Percentiles rank a stretch among this genome's conserved stretches.
These are phyloP conservation scores for Rehmannia glutinosa DNA, from an alignment of 257 asterid genomes.

Conservation along the genomic window DNA sequence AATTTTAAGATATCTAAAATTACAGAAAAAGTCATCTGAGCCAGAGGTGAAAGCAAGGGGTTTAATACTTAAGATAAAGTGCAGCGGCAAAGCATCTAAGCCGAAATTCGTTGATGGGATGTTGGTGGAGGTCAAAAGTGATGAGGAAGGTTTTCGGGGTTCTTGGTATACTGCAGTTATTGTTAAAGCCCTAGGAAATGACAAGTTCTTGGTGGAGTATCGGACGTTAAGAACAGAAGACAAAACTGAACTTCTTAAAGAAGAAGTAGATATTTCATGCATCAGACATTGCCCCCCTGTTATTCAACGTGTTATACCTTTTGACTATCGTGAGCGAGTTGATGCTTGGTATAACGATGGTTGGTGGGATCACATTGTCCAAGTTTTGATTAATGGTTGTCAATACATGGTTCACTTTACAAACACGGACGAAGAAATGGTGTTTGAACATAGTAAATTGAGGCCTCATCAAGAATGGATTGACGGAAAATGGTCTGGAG, in stretches of 20 bases:
- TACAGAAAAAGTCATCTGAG: slow-evolving; percentile 33
- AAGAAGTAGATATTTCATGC: slow-evolving; percentile 37
- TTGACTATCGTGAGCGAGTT: slow-evolving; percentile 32
- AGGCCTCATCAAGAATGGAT: slow-evolving; percentile 61
- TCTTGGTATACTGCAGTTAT: slow-evolving; percentile 48
- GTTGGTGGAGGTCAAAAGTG: slow-evolving; percentile 48
- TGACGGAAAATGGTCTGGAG: slow-evolving; percentile 38
- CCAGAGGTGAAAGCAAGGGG: slow-evolving; percentile 25
- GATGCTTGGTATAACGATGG: slow-evolving; percentile 55
- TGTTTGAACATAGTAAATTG: slow-evolving; percentile 30
- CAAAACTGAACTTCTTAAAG: slow-evolving; percentile 36
- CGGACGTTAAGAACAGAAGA: slow-evolving; percentile 25
- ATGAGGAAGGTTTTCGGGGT: slow-evolving; percentile 26
- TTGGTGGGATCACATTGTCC: slow-evolving; percentile 44
- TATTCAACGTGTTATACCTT: slow-evolving; percentile 29
- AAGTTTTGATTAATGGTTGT: slow-evolving; percentile 23
- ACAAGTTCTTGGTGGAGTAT: slow-evolving; percentile 44
- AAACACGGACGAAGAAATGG: slow-evolving; percentile 24
- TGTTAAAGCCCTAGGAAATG: slow-evolving; percentile 22
- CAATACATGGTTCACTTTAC: slow-evolving; percentile 32
- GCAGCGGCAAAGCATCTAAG: slow-evolving; percentile 5
- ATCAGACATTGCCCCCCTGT: slow-evolving; percentile 40
- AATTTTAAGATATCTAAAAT: neutral
- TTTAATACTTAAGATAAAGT: slow-evolving; percentile 38
- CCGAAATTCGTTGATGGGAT: slow-evolving; percentile 33